Base-by-base conservation (phyloP, 345 rosid genomes). In the Hevea brasiliensis region DNA sequence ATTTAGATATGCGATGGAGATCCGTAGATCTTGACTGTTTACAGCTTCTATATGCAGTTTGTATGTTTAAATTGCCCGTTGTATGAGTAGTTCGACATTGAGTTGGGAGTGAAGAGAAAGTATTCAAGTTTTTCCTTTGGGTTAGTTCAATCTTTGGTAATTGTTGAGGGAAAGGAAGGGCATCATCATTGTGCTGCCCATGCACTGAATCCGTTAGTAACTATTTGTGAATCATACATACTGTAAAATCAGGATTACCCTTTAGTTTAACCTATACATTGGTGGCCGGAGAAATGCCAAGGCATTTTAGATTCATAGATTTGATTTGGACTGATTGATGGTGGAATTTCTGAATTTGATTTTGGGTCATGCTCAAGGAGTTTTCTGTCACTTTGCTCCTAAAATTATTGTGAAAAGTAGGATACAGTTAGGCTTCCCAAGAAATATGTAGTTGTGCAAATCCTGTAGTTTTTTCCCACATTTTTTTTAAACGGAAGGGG, bases 1-100 rank as follows among this genome's bases (percentile, higher is more conserved):
- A 47, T 61, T 54, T 62, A 45, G 67, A 50, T 35, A 24, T 58
- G 50, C 17, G 27, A 37, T 24, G 27, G 42, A 55, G 26, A 73
- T 37, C 18, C 3, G 18, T 47, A 55, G 64, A 65, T 62, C 69
- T 45, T 48, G 73, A 58, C 26, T n/a, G 71, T 68, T 40, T 65
- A 35, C 66, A 13, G 7, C 29, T 41, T 44, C 4, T 53, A 4
- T 55, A 26, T 56, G 21, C 61, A 21, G 18, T 21, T 14, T 70
- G 42, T n/a, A 29, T 41, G 55, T 55, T 2, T 20, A 21, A 62
- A n/a, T 21, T 23, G 35, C 57, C 37, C 21, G 26, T 29, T 57
- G 63, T n/a, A 37, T 47, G 21, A 26, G 32, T 41, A 45, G 7
- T 37, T 32, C 29, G 72, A 17, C 44, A 65, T 20, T 21, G 51